phyloP scores from a whole-genome alignment of 805 yeast genomes.

The Lipomyces mesembrius region DNA sequence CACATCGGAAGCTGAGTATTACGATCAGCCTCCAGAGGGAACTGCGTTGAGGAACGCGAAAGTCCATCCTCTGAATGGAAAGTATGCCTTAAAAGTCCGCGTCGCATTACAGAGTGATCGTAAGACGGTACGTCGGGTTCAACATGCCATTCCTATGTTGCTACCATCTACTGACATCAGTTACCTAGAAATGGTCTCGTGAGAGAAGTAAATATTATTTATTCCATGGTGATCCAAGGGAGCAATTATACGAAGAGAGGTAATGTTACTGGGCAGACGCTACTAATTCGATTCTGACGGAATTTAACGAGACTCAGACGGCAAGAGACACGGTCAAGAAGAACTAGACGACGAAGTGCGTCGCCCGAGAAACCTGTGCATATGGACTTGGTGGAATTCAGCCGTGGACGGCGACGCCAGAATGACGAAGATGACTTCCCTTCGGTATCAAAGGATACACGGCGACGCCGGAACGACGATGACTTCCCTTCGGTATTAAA shows the following conservation, averaged over 20 bases:
- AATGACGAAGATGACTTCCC: conserved; percentile 16
- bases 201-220: conserved; percentile 63
- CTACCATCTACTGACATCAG: neutral
- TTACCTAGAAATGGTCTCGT: conserved; percentile 52
- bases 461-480: conserved; percentile 7
- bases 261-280: neutral
- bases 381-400: neutral
- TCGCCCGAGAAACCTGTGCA: conserved; percentile 13
- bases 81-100: conserved; percentile 19
- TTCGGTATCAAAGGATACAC: neutral
- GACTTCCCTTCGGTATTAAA: conserved; percentile 3
- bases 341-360: conserved; percentile 22
- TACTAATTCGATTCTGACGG: neutral
- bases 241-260: conserved; percentile 23
- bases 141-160: neutral
- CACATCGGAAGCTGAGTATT: conserved; percentile 39
- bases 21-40: conserved; percentile 32
- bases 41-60: conserved; percentile 40
- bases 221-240: conserved; percentile 67
- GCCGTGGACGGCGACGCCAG: conserved; percentile 1
- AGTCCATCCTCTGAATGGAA: conserved; percentile 44
- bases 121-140: conserved; percentile 27
- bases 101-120: conserved; percentile 26
- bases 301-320: neutral
- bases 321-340: conserved; percentile 1